Conservation (phyloP, 2,329 filamentous ascomycete species). For the Arthroderma sp. region DNA sequence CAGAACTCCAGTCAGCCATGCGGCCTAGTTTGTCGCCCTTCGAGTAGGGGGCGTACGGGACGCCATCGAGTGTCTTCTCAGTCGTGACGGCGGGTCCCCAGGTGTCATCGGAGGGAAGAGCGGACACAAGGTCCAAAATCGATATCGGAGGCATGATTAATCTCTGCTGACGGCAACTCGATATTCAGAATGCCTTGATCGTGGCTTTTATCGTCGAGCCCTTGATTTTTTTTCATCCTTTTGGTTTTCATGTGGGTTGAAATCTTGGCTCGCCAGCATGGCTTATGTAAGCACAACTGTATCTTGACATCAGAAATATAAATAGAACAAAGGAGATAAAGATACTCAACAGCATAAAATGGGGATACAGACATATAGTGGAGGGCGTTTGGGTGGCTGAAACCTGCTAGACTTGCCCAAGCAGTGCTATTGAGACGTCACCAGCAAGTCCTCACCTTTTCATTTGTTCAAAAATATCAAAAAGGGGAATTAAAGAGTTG, state of each 20-base stretch:
- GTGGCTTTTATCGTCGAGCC: neutral
- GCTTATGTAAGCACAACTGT: conserved; percentile 5
- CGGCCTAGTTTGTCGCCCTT: conserved; percentile 97
- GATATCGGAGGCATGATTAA: conserved; percentile 42
- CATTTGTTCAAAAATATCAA: no score
- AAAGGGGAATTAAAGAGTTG: no score
- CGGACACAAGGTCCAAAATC: conserved; percentile 55
- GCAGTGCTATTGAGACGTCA: no score
- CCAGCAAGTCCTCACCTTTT: no score
- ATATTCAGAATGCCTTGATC: neutral
- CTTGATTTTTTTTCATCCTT: conserved; percentile 3
- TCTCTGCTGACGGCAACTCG: neutral
- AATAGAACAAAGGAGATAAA: no score
- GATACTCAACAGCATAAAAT: no score
- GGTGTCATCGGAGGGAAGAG: conserved; percentile 60
- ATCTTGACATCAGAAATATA: no score
- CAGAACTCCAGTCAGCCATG: conserved; percentile 96
- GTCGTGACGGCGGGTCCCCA: conserved; percentile 78
- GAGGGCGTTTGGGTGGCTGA: no score
- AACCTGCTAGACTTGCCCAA: no score
- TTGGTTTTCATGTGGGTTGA: conserved; percentile 10
- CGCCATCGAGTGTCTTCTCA: conserved; percentile 83
- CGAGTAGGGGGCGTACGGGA: conserved; percentile 94
- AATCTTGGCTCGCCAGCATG: conserved; percentile 9
- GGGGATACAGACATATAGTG: no score